Conservation (phyloP, 2,329 filamentous ascomycete species). For the Leptographium radiaticola region DNA sequence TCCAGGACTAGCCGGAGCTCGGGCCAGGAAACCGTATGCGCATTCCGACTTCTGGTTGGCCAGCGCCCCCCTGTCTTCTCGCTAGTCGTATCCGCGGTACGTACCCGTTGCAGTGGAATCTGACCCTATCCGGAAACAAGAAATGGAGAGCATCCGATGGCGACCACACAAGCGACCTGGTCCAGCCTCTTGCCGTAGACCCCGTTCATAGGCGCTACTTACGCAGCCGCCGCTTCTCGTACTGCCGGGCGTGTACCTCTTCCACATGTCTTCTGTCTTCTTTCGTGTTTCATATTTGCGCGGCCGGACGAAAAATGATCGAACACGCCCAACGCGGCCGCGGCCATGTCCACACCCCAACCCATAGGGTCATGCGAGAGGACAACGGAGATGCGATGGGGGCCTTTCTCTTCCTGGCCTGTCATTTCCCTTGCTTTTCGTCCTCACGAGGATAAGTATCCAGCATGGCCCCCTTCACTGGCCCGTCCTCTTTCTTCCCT, state of each 20-base stretch:
- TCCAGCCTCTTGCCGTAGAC: background rate
- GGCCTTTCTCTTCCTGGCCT: constrained; percentile 4
- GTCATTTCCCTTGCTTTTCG: constrained; percentile 6
- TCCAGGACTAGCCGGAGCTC: constrained; percentile 4
- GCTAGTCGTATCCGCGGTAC: background rate
- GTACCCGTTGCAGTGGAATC: background rate
- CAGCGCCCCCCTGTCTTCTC: background rate
- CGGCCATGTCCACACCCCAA: constrained; percentile 2
- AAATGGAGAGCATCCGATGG: background rate
- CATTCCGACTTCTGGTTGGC: background rate
- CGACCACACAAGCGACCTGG: background rate
- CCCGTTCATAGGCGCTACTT: background rate
- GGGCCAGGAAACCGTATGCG: background rate
- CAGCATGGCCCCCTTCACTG: constrained; percentile 2
- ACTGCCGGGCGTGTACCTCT: background rate
- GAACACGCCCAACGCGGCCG: constrained; percentile 5
- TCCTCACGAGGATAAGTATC: constrained; percentile 12
- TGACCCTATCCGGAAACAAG: background rate
- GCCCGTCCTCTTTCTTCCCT: background rate
- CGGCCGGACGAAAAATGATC: background rate
- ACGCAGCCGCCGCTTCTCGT: background rate
- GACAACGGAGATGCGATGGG: background rate
- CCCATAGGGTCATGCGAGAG: background rate
- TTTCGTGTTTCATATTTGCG: constrained; percentile 5
- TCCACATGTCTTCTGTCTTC: background rate